These are phyloP conservation scores for Penicillium lividum DNA, from an alignment of 495 filamentous ascomycete species.

Conservation along the genomic window DNA sequence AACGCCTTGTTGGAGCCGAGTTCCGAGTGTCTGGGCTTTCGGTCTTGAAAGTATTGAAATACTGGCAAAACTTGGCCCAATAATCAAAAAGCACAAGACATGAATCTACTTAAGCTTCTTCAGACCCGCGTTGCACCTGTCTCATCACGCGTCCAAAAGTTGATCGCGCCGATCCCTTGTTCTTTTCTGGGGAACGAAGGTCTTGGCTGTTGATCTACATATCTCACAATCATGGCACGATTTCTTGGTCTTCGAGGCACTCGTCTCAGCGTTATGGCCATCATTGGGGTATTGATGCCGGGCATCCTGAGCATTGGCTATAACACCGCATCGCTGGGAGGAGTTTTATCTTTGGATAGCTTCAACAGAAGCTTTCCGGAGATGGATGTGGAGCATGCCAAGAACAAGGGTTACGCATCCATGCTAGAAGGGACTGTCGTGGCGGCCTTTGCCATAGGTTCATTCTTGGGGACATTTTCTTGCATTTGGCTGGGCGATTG, in stretches of 20 bases:
- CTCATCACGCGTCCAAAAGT: constrained; percentile 11
- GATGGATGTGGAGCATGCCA: constrained; percentile 20
- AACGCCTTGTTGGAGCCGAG: constrained; percentile 2
- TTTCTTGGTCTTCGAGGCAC: constrained; percentile 32
- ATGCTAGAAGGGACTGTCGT: constrained; percentile 44
- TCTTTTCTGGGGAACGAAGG: constrained; percentile 13
- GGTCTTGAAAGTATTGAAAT: neutral
- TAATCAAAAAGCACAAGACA: neutral
- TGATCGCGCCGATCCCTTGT: constrained; percentile 21
- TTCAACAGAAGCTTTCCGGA: constrained; percentile 26
- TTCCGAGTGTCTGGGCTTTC: neutral
- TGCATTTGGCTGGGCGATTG: constrained; percentile 56
- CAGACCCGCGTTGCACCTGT: constrained; percentile 7
- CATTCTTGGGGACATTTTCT: constrained; percentile 55
- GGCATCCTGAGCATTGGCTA: constrained; percentile 27
- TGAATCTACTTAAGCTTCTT: constrained; percentile 7
- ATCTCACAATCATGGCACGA: constrained; percentile 15
- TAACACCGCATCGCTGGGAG: constrained; percentile 26
- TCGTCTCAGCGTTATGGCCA: constrained; percentile 26
- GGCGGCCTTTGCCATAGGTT: constrained; percentile 60
- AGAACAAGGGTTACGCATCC: constrained; percentile 15
- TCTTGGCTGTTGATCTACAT: constrained; percentile 8
- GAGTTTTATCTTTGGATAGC: constrained; percentile 20
- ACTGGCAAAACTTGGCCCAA: neutral
- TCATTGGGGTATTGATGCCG: constrained; percentile 31